Conservation (phyloP, 2,329 filamentous ascomycete genomes). For the Fusarium veterinarium region DNA sequence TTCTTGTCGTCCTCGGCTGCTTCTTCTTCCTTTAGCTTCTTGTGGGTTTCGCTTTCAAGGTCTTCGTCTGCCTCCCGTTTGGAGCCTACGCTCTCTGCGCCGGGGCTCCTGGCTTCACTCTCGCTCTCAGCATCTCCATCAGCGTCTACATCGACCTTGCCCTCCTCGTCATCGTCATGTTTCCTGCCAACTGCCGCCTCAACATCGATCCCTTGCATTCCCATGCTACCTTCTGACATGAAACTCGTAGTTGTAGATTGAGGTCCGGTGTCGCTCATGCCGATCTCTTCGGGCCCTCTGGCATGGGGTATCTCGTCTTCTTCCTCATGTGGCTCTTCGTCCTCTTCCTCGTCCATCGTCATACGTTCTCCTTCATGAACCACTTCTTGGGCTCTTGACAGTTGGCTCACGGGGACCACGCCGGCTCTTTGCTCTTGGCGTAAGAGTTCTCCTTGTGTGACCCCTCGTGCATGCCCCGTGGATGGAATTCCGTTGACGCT, state of each 20-base stretch:
- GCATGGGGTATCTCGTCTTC: conserved; percentile 79
- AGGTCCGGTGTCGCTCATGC: conserved; percentile 86
- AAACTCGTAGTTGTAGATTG: conserved; percentile 63
- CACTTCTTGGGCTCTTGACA: conserved; percentile 57
- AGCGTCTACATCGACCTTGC: conserved; percentile 27
- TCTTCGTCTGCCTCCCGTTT: conserved; percentile 68
- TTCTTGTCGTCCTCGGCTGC: conserved; percentile 54
- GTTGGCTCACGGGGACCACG: conserved; percentile 76
- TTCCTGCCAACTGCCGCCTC: conserved; percentile 71
- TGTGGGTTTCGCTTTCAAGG: conserved; percentile 54
- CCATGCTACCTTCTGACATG: conserved; percentile 55
- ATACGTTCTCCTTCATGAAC: conserved; percentile 43
- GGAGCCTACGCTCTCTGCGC: conserved; percentile 53
- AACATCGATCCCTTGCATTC: conserved; percentile 67
- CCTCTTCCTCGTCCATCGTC: conserved; percentile 45
- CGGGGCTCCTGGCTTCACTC: conserved; percentile 47
- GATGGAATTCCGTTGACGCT: conserved; percentile 76
- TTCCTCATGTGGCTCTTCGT: conserved; percentile 54
- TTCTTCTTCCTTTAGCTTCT: conserved; percentile 62
- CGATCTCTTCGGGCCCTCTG: conserved; percentile 85
- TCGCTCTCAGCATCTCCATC: conserved; percentile 38
- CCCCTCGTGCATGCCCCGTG: conserved; percentile 62
- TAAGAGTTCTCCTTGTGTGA: conserved; percentile 86
- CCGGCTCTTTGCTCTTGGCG: conserved; percentile 88
- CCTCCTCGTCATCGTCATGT: conserved; percentile 46